phyloP scores from a whole-genome alignment of 108 stramenopile genomes.

The Conticribra weissflogii region DNA sequence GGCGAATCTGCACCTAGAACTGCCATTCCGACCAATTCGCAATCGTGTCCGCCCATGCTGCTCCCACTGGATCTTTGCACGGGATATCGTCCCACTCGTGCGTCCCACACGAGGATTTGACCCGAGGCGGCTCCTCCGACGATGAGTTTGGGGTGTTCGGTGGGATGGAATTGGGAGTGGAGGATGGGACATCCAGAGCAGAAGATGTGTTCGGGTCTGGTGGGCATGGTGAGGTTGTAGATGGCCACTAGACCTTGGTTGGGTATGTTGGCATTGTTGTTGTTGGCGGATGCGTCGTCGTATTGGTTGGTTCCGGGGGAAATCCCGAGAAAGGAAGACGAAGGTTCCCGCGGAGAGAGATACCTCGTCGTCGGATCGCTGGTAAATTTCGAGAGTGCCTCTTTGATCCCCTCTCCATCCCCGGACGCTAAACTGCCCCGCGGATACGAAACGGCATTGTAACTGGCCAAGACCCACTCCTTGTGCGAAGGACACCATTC shows the following conservation, averaged over 20 bases:
- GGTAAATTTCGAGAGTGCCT: not conserved
- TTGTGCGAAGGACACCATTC: constrained; percentile 87
- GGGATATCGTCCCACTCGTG: constrained; percentile 80
- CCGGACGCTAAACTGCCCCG: not conserved
- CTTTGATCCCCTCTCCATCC: not conserved
- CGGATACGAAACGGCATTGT: constrained; percentile 32
- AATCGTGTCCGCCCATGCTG: constrained; percentile 65
- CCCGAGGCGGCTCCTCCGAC: constrained; percentile 79
- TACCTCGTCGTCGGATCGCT: constrained; percentile 26
- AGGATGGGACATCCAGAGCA: constrained; percentile 84
- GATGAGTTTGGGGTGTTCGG: constrained; percentile 79
- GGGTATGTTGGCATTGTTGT: constrained; percentile 21
- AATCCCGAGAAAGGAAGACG: constrained; percentile 63
- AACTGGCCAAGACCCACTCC: constrained; percentile 77
- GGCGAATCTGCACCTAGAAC: constrained; percentile 24
- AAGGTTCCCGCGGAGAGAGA: constrained; percentile 67
- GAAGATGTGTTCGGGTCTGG: constrained; percentile 87
- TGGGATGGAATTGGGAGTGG: constrained; percentile 76
- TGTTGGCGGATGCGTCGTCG: constrained; percentile 18
- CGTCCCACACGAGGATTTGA: constrained; percentile 88
- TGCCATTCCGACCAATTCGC: constrained; percentile 66
- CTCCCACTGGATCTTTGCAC: constrained; percentile 71
- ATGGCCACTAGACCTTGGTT: constrained; percentile 78
- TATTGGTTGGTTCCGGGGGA: constrained; percentile 5
- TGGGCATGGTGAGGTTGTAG: constrained; percentile 85